phyloP scores from a whole-genome alignment of 805 yeast species.

The Metahyphopichia silvanorum region DNA sequence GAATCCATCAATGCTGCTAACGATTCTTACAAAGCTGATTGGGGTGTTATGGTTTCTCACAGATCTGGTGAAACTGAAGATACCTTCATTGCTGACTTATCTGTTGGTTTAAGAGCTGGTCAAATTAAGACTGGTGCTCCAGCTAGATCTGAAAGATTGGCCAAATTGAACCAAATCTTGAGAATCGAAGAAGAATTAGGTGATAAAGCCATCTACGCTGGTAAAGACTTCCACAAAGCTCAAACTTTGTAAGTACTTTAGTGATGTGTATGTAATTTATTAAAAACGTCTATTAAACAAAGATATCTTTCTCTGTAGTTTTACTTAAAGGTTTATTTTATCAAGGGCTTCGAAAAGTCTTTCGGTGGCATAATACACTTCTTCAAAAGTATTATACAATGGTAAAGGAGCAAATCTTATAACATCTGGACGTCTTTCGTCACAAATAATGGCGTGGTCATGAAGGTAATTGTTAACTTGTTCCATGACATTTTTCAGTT shows the following conservation, averaged over 20 bases:
- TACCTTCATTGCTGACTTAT: constrained; percentile 94
- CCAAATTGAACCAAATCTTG: constrained; percentile 96
- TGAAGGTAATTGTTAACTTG: constrained; percentile 48
- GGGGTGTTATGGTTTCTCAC: constrained; percentile 99
- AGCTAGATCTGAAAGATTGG: constrained; percentile 99
- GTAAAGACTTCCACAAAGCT: constrained; percentile 75
- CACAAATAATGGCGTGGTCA: constrained; percentile 69
- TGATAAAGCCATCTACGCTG: constrained; percentile 95
- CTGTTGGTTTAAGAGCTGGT: constrained; percentile 97
- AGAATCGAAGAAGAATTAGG: constrained; percentile 99
- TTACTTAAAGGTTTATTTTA: constrained; percentile 2
- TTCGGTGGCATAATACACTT: constrained; percentile 48
- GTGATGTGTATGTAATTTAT: too few species aligned
- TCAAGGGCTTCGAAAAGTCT: constrained; percentile 41
- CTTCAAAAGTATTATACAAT: constrained; percentile 72
- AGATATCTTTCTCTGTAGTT: neutral
- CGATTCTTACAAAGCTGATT: constrained; percentile 90
- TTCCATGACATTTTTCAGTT: constrained; percentile 57
- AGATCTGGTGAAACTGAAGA: constrained; percentile 99
- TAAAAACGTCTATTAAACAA: constrained; percentile 1
- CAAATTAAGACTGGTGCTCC: constrained; percentile 99
- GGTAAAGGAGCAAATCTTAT: constrained; percentile 86
- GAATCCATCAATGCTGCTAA: constrained; percentile 97
- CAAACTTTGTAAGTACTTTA: constrained; percentile 37
- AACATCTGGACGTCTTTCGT: constrained; percentile 89